These are phyloP conservation scores for Fusarium nygamai DNA, from an alignment of 2,329 filamentous ascomycete species.

Conservation along the genomic window DNA sequence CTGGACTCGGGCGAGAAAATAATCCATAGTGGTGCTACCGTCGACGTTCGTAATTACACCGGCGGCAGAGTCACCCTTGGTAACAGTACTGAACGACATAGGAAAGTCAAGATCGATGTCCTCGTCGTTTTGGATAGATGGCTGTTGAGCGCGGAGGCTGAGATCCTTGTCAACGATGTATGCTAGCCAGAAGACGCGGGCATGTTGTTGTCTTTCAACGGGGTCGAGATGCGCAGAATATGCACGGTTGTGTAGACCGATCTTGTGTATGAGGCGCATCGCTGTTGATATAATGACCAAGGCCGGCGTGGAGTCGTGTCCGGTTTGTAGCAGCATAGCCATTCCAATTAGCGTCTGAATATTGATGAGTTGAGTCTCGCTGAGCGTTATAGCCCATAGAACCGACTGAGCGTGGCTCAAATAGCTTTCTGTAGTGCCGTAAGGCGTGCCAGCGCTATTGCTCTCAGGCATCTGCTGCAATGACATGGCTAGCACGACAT, in stretches of 20 bases:
- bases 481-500: conserved; percentile 6
- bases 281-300: neutral
- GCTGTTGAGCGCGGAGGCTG: neutral
- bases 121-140: conserved; percentile 1
- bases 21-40: neutral
- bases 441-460: neutral
- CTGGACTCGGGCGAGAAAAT: conserved; percentile 1
- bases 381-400: neutral
- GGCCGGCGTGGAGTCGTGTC: neutral
- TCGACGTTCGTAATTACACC: neutral
- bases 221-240: neutral
- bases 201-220: neutral
- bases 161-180: conserved; percentile 9
- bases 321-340: conserved; percentile 1
- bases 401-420: neutral
- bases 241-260: neutral
- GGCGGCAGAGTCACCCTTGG: neutral
- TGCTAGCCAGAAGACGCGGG: conserved; percentile 3
- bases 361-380: neutral
- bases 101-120: conserved; percentile 6
- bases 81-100: neutral
- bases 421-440: neutral
- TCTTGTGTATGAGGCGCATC: conserved; percentile 1
- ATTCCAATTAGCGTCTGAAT: conserved; percentile 12
- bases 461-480: neutral